phyloP scores from a whole-genome alignment of 805 yeast genomes.

The Starmera dryadoides region DNA sequence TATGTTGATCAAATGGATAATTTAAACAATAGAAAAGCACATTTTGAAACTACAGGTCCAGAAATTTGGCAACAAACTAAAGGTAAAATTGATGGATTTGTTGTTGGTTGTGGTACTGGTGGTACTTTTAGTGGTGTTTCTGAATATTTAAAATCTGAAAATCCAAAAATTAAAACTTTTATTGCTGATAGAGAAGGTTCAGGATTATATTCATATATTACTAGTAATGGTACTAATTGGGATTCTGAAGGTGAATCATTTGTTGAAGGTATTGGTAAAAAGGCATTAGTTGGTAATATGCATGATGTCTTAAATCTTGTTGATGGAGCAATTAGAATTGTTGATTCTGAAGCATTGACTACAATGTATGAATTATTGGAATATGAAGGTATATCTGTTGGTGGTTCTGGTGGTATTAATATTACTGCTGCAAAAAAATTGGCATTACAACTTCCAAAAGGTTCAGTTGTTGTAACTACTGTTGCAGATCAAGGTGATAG shows the following conservation, averaged over 20 bases:
- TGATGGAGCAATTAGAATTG: slow-evolving; percentile 11
- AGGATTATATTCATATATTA: slow-evolving; percentile 38
- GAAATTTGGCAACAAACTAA: slow-evolving; percentile 60
- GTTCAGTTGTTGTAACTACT: slow-evolving; percentile 18
- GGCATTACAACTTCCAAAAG: slow-evolving; percentile 16
- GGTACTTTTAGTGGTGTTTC: slow-evolving; percentile 79
- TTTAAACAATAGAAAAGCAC: slow-evolving; percentile 65
- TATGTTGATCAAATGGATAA: slow-evolving; percentile 83
- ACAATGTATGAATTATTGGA: slow-evolving; percentile 12
- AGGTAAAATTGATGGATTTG: slow-evolving; percentile 50
- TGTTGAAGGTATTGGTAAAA: slow-evolving; percentile 20
- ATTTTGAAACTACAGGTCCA: slow-evolving; percentile 67
- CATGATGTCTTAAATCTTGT: slow-evolving; percentile 9
- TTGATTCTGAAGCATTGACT: slow-evolving; percentile 11
- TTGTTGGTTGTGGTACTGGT: slow-evolving; percentile 78
- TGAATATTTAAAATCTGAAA: slow-evolving; percentile 38
- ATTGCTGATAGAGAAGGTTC: slow-evolving; percentile 83
- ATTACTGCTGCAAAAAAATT: slow-evolving; percentile 14
- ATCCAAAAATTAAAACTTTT: slow-evolving; percentile 34
- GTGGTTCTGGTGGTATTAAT: slow-evolving; percentile 18
- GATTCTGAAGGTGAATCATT: slow-evolving; percentile 17
- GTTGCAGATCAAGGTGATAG: slow-evolving; percentile 16
- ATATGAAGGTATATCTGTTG: slow-evolving; percentile 13
- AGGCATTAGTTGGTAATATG: slow-evolving; percentile 16
- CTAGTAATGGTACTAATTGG: slow-evolving; percentile 12